Evolutionary conservation across 2,329 filamentous ascomycete species (phyloP), one percentile per base, ranked within the genome.

Genomic region (Botrytis fragariae): DNA sequence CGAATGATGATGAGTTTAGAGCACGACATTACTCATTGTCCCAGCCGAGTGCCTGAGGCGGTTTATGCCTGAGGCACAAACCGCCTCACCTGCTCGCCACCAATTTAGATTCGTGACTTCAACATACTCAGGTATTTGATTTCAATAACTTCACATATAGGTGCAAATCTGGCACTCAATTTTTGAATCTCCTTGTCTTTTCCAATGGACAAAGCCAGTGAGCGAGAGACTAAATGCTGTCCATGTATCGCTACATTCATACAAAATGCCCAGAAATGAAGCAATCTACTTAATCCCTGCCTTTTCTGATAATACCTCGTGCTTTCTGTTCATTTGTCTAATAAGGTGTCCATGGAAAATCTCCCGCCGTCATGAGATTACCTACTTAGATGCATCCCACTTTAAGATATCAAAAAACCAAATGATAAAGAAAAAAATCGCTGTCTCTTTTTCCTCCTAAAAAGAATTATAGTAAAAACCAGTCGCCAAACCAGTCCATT

Each of bases 1-100:
- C 57, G 69, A 71, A 71, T 70, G 68, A 61, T 39, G 39, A 48
- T 29, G 54, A 60, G 37, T 6, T 60, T 61, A 35, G 68, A 70
- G 54, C 67, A 69, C 67, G 67, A 60, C 68, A 70, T 48, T 14
- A 57, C 51, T 32, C 51, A 57, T 57, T 12, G n/a, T n/a, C n/a
- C 51, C 3, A 29, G 14, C 7, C 18, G 1, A 1, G 10, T 64
- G 62, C 62, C 62, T 64, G 62, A 64, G 62, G 62, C 62, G n/a
- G n/a, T n/a, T n/a, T n/a, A n/a, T 64, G 62, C 62, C 62, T 64
- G 62, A 64, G 62, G 62, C 62, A 29, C 9, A 57, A 0, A 18
- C 25, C 18, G 3, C 16, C 14, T 57, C 3, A 29, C 7, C 18
- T 57, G 51, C 51, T 29, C 51, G n/a, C 51, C 51, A 32, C n/a